phyloP scores from a whole-genome alignment of 352 stramenopile genomes.

The Pythium insidiosum region DNA sequence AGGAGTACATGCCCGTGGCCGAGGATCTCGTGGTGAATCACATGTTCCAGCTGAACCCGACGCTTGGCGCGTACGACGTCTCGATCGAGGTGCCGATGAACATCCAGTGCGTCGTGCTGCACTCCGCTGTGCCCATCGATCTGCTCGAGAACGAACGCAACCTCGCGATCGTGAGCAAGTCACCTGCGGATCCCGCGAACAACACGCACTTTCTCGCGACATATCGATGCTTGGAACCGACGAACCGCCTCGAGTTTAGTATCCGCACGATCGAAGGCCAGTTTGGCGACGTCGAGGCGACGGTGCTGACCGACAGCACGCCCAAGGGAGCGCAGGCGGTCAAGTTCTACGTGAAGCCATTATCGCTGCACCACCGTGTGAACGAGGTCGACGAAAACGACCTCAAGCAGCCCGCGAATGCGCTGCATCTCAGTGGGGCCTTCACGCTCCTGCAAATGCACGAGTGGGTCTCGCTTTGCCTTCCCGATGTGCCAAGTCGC shows the following conservation, averaged over 20 bases:
- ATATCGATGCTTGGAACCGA: conserved; percentile 72
- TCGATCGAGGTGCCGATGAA: conserved; percentile 74
- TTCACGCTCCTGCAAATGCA: conserved; percentile 84
- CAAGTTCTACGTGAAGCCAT: conserved; percentile 72
- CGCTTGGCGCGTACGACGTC: conserved; percentile 60
- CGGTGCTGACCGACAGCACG: conserved; percentile 52
- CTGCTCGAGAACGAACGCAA: conserved; percentile 73
- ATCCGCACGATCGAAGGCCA: conserved; percentile 83
- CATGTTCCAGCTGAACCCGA: conserved; percentile 70
- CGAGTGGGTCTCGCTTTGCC: conserved; percentile 76
- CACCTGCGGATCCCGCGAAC: conserved; percentile 31
- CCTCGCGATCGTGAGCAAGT: conserved; percentile 69
- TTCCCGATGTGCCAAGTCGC: conserved; percentile 65
- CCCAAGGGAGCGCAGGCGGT: conserved; percentile 61
- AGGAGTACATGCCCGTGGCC: conserved; percentile 55
- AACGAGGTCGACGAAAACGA: conserved; percentile 50
- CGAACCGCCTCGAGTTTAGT: conserved; percentile 70
- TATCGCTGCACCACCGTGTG: conserved; percentile 77
- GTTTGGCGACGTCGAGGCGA: conserved; percentile 71
- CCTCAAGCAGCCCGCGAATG: conserved; percentile 47
- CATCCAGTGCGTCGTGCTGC: conserved; percentile 70
- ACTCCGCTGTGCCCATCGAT: conserved; percentile 68
- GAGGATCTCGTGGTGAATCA: conserved; percentile 76
- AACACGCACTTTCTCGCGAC: conserved; percentile 71
- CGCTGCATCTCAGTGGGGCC: conserved; percentile 54